phyloP scores from a whole-genome alignment of 2,329 filamentous ascomycete genomes.

The Apiospora saccharicola region DNA sequence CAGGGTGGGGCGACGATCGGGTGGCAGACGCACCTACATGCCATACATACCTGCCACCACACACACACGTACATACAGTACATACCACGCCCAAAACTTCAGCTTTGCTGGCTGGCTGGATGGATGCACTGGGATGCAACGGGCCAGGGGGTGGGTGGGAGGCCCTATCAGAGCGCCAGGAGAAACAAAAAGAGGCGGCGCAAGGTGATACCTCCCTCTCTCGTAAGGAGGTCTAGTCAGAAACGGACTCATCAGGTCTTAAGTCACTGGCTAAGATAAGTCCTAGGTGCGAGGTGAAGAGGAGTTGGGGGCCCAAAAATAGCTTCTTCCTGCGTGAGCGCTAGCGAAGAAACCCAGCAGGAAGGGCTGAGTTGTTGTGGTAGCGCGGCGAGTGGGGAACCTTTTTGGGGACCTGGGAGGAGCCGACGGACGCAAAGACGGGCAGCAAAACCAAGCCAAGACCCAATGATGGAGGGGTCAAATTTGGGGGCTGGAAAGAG shows the following conservation, averaged over 20 bases:
- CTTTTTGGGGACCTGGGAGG: background rate
- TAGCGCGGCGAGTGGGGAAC: background rate
- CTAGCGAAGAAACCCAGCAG: slow-evolving; percentile 12
- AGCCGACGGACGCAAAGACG: background rate
- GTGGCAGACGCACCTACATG: slow-evolving; percentile 4
- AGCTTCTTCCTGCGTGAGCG: slow-evolving; percentile 14
- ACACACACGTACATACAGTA: background rate
- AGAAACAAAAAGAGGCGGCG: slow-evolving; percentile 5
- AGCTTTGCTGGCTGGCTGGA: slow-evolving; percentile 3
- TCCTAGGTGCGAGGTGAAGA: background rate
- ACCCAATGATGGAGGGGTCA: slow-evolving; percentile 11
- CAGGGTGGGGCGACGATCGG: slow-evolving; percentile 10
- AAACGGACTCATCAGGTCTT: background rate
- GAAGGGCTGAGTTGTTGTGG: slow-evolving; percentile 7
- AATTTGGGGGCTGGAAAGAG: slow-evolving; percentile 11
- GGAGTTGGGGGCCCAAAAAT: slow-evolving; percentile 20
- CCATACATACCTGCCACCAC: background rate
- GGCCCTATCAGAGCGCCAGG: background rate
- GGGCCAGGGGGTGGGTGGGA: background rate
- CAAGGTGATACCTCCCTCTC: slow-evolving; percentile 5
- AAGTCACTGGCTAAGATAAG: slow-evolving; percentile 5
- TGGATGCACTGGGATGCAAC: background rate
- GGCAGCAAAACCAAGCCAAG: background rate
- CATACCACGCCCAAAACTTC: background rate
- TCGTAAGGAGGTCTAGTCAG: background rate